Conservation (phyloP, 2,329 filamentous ascomycete species). For the Ceratocystiopsis minuta region DNA sequence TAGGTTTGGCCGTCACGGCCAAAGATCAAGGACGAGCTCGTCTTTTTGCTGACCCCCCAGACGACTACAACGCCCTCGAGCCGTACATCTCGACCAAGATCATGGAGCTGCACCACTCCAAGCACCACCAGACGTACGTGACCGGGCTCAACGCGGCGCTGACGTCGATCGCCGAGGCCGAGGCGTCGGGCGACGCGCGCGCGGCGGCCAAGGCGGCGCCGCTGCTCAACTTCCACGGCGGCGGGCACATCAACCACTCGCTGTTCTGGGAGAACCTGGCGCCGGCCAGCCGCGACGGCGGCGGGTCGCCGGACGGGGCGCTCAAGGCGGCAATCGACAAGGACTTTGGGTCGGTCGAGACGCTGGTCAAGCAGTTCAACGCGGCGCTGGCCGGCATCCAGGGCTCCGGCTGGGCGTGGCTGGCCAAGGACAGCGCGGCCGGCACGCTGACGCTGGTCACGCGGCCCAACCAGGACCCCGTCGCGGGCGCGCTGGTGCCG, state of each 20-base stretch:
- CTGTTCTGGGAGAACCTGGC: slow-evolving; percentile 83
- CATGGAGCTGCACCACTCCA: slow-evolving; percentile 65
- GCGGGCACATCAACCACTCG: slow-evolving; percentile 83
- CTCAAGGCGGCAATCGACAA: slow-evolving; percentile 47
- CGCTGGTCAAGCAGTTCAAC: slow-evolving; percentile 49
- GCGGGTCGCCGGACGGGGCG: slow-evolving; percentile 41
- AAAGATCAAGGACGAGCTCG: neutral
- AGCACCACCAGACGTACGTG: slow-evolving; percentile 66
- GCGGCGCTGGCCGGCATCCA: slow-evolving; percentile 56
- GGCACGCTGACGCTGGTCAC: slow-evolving; percentile 48
- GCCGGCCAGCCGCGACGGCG: slow-evolving; percentile 42
- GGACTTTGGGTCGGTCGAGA: slow-evolving; percentile 48
- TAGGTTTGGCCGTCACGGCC: slow-evolving; percentile 16
- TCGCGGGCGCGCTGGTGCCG: slow-evolving; percentile 65
- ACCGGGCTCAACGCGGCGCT: slow-evolving; percentile 55
- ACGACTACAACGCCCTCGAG: slow-evolving; percentile 94
- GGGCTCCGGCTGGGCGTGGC: slow-evolving; percentile 82
- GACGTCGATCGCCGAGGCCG: slow-evolving; percentile 40
- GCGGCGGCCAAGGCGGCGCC: slow-evolving; percentile 32
- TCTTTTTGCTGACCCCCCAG: slow-evolving; percentile 24
- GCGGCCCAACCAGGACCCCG: slow-evolving; percentile 75
- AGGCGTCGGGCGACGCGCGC: slow-evolving; percentile 40
- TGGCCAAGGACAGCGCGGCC: slow-evolving; percentile 51
- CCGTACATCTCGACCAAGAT: slow-evolving; percentile 59
- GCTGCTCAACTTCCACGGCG: slow-evolving; percentile 67